Evolutionary conservation across 2,329 filamentous ascomycete species (phyloP).

Genomic region (Rutstroemia sp.): DNA sequence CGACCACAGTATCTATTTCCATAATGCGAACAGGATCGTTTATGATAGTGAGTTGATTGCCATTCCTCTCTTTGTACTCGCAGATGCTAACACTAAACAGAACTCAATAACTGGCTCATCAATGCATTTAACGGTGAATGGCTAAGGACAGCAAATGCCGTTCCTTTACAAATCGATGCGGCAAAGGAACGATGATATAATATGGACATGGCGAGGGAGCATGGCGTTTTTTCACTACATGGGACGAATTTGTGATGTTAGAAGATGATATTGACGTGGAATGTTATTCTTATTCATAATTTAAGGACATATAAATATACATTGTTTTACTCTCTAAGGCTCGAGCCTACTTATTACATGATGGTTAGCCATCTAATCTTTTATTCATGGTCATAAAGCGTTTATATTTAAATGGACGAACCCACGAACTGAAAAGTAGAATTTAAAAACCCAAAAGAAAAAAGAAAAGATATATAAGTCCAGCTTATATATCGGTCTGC

Average conservation of each 20-base stretch:
- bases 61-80: not conserved
- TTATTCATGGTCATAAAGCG: too few species aligned
- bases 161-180: slow-evolving; percentile 25
- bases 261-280: too few species aligned
- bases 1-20: slow-evolving; percentile 91
- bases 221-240: not conserved
- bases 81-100: slow-evolving; percentile 39
- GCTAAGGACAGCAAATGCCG: slow-evolving; percentile 42
- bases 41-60: slow-evolving; percentile 70
- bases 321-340: not conserved
- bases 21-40: slow-evolving; percentile 84
- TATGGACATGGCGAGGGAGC: not conserved
- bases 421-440: too few species aligned
- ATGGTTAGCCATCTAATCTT: too few species aligned
- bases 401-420: too few species aligned
- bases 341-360: not conserved
- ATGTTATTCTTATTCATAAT: too few species aligned
- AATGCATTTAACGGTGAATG: slow-evolving; percentile 98
- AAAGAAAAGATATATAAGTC: too few species aligned
- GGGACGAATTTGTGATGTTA: not conserved
- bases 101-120: slow-evolving; percentile 82
- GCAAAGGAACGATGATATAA: slow-evolving; percentile 9
- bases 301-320: not conserved
- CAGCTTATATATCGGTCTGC: too few species aligned
- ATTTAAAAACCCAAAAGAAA: too few species aligned